Evolutionary conservation across 805 yeast genomes (phyloP).

Genomic region (Spathaspora girioi): DNA sequence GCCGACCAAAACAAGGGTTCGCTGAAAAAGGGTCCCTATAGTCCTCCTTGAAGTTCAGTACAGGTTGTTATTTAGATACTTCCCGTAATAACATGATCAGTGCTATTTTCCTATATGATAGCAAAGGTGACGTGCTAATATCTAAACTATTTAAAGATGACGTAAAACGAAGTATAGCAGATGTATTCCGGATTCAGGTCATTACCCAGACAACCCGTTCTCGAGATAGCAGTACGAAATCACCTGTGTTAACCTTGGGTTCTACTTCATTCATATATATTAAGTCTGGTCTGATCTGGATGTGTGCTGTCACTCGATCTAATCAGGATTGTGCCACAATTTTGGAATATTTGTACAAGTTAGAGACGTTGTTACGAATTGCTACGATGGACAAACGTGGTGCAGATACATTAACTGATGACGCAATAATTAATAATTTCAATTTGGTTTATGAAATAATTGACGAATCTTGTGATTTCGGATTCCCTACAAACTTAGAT

Average conservation of each 20-base stretch:
- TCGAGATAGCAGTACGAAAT: constrained; percentile 21
- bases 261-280: constrained; percentile 88
- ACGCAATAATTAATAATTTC: constrained; percentile 60
- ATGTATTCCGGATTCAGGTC: constrained; percentile 89
- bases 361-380: constrained; percentile 49
- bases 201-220: constrained; percentile 40
- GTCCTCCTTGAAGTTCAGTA: not conserved
- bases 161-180: constrained; percentile 73
- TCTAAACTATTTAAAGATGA: constrained; percentile 73
- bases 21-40: not conserved
- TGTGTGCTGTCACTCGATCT: constrained; percentile 85
- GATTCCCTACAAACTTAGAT: constrained; percentile 72
- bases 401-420: constrained; percentile 20
- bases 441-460: constrained; percentile 68
- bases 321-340: constrained; percentile 81
- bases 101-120: constrained; percentile 74
- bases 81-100: constrained; percentile 59
- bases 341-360: constrained; percentile 70
- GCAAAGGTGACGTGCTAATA: constrained; percentile 79
- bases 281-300: constrained; percentile 59
- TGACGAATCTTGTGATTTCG: constrained; percentile 74
- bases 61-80: not conserved
- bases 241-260: constrained; percentile 71
- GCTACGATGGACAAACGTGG: constrained; percentile 12
- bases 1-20: not conserved